phyloP scores from a whole-genome alignment of 176 grass and related monocot species.

The Thalia dealbata region DNA sequence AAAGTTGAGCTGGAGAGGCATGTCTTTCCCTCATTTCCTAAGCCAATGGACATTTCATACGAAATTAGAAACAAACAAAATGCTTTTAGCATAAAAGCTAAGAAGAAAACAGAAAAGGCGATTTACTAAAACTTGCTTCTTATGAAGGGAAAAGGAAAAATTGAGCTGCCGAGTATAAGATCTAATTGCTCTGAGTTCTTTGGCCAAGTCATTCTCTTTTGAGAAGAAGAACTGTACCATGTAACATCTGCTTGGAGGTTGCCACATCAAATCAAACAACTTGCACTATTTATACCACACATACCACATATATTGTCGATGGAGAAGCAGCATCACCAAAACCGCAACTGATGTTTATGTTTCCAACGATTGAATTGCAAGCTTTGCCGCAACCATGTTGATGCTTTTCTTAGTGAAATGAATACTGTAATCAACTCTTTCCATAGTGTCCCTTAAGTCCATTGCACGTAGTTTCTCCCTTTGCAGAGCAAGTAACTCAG shows the following conservation, averaged over 20 bases:
- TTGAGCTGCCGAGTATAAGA: too few species aligned
- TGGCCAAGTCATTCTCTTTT: too few species aligned
- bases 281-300: background rate
- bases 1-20: too few species aligned
- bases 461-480: conserved; percentile 65
- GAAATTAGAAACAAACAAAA: too few species aligned
- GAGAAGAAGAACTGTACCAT: too few species aligned
- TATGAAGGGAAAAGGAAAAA: too few species aligned
- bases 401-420: conserved; percentile 55
- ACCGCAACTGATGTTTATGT: background rate
- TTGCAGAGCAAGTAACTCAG: conserved; percentile 56
- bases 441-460: conserved; percentile 56
- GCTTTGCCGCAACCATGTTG: conserved; percentile 65
- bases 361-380: conserved; percentile 79
- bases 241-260: background rate
- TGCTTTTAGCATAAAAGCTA: too few species aligned
- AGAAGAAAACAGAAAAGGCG: too few species aligned
- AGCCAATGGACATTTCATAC: too few species aligned
- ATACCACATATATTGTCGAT: background rate
- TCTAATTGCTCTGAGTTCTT: too few species aligned
- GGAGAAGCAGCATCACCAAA: background rate
- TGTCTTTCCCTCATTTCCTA: too few species aligned
- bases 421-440: conserved; percentile 49
- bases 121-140: too few species aligned
- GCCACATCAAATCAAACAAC: background rate